Conservation (phyloP, 352 stramenopile genomes). For the Pythium utonaiense region DNA sequence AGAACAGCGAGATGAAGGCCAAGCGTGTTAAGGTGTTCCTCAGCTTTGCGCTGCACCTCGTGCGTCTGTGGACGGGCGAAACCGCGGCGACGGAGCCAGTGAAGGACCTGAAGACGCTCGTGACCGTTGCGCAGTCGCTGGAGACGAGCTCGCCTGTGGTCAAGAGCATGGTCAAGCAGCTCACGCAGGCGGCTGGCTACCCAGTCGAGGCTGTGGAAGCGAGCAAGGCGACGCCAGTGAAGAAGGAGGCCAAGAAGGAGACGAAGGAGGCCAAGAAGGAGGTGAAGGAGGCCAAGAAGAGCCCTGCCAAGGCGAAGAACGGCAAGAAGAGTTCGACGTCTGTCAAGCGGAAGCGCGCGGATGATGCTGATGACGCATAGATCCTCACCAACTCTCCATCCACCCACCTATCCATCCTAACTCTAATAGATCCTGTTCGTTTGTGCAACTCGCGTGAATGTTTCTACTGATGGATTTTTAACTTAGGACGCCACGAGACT, state of each 20-base stretch:
- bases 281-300: conserved; percentile 26
- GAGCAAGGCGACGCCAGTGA: conserved; percentile 11
- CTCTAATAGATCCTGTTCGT: conserved; percentile 5
- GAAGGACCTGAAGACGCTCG: conserved; percentile 25
- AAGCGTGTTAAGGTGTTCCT: conserved; percentile 77
- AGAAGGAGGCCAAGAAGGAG: conserved; percentile 21
- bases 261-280: conserved; percentile 6
- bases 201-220: conserved; percentile 1
- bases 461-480: neutral
- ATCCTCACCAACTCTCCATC: neutral
- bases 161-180: conserved; percentile 70
- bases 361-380: conserved; percentile 17
- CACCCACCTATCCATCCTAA: neutral
- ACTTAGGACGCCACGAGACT: conserved; percentile 5
- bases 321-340: conserved; percentile 25
- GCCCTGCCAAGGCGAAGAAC: conserved; percentile 35
- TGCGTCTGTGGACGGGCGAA: conserved; percentile 51
- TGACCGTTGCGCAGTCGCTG: conserved; percentile 43
- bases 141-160: conserved; percentile 62
- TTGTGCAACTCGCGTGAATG: too few relatives aligned
- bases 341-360: conserved; percentile 25
- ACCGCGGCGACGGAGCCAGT: conserved; percentile 3
- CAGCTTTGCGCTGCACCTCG: conserved; percentile 59
- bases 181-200: conserved; percentile 29
- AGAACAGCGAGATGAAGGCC: conserved; percentile 40